A percentile compares a stretch with the other conserved stretches of the same genome.
Conservation (phyloP, 164 flowering plant species). For the Vitis rupestris region DNA sequence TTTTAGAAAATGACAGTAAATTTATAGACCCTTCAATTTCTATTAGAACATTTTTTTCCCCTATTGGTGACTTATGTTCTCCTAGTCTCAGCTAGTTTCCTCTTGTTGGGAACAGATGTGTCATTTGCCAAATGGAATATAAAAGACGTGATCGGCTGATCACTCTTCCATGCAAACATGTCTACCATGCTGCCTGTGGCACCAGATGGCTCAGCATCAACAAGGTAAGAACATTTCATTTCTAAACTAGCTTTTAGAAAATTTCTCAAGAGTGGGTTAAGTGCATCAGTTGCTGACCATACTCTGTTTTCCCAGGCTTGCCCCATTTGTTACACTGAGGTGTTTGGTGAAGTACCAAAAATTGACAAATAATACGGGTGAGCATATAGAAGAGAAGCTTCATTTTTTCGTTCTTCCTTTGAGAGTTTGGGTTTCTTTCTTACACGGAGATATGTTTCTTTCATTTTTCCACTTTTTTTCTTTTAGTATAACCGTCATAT, state of each 20-base stretch:
- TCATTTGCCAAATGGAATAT: constrained; percentile 91
- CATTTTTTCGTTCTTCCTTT: constrained; percentile 2
- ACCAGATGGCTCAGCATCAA: constrained; percentile 87
- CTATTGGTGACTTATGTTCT: neutral
- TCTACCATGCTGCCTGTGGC: constrained; percentile 70
- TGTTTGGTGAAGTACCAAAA: constrained; percentile 39
- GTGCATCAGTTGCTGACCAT: neutral
- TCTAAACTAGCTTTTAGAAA: neutral
- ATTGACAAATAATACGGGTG: constrained; percentile 1
- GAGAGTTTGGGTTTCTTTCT: constrained; percentile 6
- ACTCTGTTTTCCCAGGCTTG: constrained; percentile 50
- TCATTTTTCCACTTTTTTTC: constrained; percentile 4
- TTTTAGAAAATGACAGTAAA: too few species aligned
- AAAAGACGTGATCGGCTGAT: constrained; percentile 65
- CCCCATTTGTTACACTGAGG: constrained; percentile 80
- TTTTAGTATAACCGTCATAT: neutral
- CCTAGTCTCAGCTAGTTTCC: neutral
- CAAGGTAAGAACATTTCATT: constrained; percentile 48
- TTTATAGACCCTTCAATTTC: neutral
- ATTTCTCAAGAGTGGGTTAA: neutral
- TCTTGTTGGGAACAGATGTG: constrained; percentile 53
- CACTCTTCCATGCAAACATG: constrained; percentile 82
- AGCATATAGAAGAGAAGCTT: neutral
- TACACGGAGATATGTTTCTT: neutral
- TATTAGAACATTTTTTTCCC: neutral